Conservation (phyloP, 2,329 filamentous ascomycete species). For the Cladosporium phlei region DNA sequence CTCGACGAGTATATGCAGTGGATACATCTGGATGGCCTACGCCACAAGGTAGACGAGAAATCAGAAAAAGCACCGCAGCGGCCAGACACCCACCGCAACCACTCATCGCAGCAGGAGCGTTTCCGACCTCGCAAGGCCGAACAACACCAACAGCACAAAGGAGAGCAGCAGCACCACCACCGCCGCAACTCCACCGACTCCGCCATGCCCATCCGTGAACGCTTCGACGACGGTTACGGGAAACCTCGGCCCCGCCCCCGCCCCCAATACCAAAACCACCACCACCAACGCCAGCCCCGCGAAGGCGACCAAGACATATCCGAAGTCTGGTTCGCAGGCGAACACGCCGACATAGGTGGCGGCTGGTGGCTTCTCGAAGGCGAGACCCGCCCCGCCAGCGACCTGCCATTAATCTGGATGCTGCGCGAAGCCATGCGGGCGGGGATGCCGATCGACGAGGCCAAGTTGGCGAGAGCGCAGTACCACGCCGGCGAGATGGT, state of each 20-base stretch:
- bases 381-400: slow-evolving; percentile 15
- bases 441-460: slow-evolving; percentile 64
- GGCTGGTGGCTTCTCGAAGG: slow-evolving; percentile 15
- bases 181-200: slow-evolving; percentile 23
- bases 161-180: too few relatives aligned
- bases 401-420: slow-evolving; percentile 41
- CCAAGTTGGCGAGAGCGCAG: slow-evolving; percentile 41
- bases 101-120: slow-evolving; percentile 12
- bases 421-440: slow-evolving; percentile 60
- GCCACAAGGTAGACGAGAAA: slow-evolving; percentile 17
- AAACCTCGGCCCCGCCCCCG: slow-evolving; percentile 9
- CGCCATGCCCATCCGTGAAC: slow-evolving; percentile 7
- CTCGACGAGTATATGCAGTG: slow-evolving; percentile 10
- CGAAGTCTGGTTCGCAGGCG: slow-evolving; percentile 70
- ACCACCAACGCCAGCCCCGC: too few relatives aligned
- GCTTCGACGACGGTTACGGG: slow-evolving; percentile 1
- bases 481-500: slow-evolving; percentile 7
- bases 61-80: slow-evolving; percentile 13
- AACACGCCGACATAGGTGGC: slow-evolving; percentile 46
- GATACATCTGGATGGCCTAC: slow-evolving; percentile 3
- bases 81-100: slow-evolving; percentile 11
- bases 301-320: slow-evolving; percentile 53
- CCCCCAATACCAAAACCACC: too few relatives aligned
- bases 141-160: too few relatives aligned
- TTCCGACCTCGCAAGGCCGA: slow-evolving; percentile 16